Percentiles rank a stretch among this genome's conserved stretches.
Conservation (phyloP, 305 asterid species). For the Nicotiana rustica region DNA sequence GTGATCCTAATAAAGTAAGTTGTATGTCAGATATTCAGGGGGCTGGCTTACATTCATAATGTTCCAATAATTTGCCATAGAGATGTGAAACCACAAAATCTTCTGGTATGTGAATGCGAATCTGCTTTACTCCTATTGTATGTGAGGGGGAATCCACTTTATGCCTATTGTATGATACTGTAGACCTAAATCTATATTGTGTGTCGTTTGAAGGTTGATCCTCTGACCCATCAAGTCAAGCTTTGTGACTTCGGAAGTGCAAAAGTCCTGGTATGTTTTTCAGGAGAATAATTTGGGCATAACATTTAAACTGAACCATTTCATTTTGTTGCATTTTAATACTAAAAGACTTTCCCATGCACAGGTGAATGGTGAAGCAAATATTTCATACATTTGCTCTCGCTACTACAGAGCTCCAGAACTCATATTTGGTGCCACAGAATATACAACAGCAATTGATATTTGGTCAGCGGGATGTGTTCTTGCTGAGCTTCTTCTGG, state of each 20-base stretch:
- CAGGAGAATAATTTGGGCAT: not conserved
- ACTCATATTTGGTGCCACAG: constrained; percentile 93
- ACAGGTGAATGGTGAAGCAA: constrained; percentile 92
- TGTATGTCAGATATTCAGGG: constrained; percentile 81
- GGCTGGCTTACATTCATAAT: constrained; percentile 86
- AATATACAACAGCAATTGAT: constrained; percentile 83
- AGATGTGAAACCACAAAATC: constrained; percentile 96
- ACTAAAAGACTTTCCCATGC: constrained; percentile 30
- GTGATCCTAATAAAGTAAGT: constrained; percentile 34
- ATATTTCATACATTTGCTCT: constrained; percentile 92
- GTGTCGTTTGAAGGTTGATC: constrained; percentile 76
- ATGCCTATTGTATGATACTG: not conserved
- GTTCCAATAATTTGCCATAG: constrained; percentile 95
- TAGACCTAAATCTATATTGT: constrained; percentile 36
- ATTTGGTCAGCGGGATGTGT: constrained; percentile 98
- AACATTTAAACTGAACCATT: constrained; percentile 24
- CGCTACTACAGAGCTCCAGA: constrained; percentile 97
- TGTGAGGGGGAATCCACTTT: constrained; percentile 36
- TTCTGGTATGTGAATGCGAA: constrained; percentile 64
- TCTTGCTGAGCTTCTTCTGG: constrained; percentile 95
- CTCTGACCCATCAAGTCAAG: constrained; percentile 96
- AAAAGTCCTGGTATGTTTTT: constrained; percentile 85
- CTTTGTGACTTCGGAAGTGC: constrained; percentile 99
- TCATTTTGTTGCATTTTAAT: constrained; percentile 24
- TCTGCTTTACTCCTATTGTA: constrained; percentile 42